phyloP scores from a whole-genome alignment of 768 basidiomycete genomes.

The Tylopilus rubrobrunneus region DNA sequence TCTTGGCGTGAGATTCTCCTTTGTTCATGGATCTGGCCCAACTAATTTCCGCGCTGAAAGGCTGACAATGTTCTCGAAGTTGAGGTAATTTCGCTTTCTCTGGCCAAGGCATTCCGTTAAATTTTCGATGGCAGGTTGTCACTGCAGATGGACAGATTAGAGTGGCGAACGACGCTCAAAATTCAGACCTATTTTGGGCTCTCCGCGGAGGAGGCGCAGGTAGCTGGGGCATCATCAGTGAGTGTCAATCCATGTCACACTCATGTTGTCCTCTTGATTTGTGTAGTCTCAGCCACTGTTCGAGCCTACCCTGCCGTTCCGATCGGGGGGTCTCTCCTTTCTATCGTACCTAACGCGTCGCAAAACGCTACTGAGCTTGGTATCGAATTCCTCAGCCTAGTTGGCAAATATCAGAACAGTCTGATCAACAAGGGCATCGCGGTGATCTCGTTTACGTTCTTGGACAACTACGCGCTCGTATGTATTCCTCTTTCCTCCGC shows the following conservation, averaged over 20 bases:
- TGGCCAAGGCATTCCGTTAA: neutral
- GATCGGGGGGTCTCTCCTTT: constrained; percentile 13
- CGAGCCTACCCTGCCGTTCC: constrained; percentile 4
- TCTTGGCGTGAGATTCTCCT: constrained; percentile 31
- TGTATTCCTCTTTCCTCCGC: neutral
- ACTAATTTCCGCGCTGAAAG: constrained; percentile 21
- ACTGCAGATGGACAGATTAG: constrained; percentile 38
- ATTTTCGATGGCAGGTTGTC: constrained; percentile 27
- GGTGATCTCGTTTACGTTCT: neutral
- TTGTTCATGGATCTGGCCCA: neutral
- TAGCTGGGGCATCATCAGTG: constrained; percentile 45
- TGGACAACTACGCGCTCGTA: constrained; percentile 14
- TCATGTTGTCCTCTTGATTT: neutral
- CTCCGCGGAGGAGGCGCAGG: constrained; percentile 50
- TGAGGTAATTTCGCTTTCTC: constrained; percentile 9
- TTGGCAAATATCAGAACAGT: constrained; percentile 17
- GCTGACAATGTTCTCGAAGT: constrained; percentile 47
- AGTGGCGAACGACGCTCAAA: constrained; percentile 37
- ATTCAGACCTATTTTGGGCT: constrained; percentile 53
- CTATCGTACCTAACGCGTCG: constrained; percentile 5
- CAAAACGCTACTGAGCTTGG: constrained; percentile 13
- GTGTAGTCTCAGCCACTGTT: constrained; percentile 18
- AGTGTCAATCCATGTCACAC: neutral
- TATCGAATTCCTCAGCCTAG: constrained; percentile 15
- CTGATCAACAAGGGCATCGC: constrained; percentile 13